A percentile compares a stretch with the other conserved stretches of the same genome.
These are phyloP conservation scores for Camellia sinensis DNA, from an alignment of 148 eudicot species.

Conservation along the genomic window DNA sequence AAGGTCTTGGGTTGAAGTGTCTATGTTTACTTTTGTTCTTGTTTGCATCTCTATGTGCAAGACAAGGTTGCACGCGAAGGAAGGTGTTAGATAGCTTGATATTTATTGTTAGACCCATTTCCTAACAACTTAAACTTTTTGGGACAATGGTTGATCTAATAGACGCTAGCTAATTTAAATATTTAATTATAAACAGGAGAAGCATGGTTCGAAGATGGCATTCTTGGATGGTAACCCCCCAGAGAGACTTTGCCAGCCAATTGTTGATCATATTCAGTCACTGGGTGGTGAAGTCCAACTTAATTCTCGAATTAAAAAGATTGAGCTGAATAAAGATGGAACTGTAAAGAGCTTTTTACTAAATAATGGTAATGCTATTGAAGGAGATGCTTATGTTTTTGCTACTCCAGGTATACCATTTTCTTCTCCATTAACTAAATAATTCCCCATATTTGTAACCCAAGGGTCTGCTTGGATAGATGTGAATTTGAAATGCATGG, in stretches of 20 bases:
- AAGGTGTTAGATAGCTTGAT: too few relatives aligned
- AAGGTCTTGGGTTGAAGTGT: too few relatives aligned
- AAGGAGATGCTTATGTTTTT: conserved; percentile 85
- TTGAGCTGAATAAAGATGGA: conserved; percentile 70
- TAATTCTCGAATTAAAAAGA: conserved; percentile 80
- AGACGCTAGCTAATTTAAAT: conserved; percentile 10
- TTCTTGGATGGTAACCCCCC: conserved; percentile 98
- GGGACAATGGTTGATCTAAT: too few relatives aligned
- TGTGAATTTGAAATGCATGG: too few relatives aligned
- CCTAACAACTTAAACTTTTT: too few relatives aligned
- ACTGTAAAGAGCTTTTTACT: conserved; percentile 63
- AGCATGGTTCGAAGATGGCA: conserved; percentile 99
- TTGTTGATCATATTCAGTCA: conserved; percentile 75
- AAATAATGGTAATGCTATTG: conserved; percentile 56
- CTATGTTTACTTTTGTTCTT: too few relatives aligned
- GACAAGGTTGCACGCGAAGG: too few relatives aligned
- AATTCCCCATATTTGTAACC: too few relatives aligned
- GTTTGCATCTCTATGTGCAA: too few relatives aligned
- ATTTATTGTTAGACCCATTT: too few relatives aligned
- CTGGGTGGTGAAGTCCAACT: conserved; percentile 82
- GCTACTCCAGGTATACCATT: conserved; percentile 76
- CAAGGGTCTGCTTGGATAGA: too few relatives aligned
- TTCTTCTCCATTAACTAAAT: neutral
- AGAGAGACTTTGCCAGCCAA: conserved; percentile 96
- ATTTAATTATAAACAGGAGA: conserved; percentile 54